Evolutionary conservation across 1,139 yeast species (phyloP), one percentile per base, ranked within the genome.

Genomic region (Saccharomycopsis hybrid): DNA sequence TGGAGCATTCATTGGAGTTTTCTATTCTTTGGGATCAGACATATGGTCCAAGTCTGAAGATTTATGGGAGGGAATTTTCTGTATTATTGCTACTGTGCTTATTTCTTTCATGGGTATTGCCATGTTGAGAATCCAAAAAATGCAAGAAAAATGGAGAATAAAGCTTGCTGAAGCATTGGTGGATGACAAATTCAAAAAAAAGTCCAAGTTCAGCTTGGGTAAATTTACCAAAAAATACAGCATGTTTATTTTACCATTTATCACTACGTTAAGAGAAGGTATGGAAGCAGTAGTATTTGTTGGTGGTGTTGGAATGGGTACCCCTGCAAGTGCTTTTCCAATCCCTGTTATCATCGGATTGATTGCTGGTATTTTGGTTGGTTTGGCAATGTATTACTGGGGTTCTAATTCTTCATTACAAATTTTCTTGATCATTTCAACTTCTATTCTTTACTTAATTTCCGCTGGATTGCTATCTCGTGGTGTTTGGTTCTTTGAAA

Each of bases 51-150:
- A 75, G 51, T 79, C 96, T 1, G 97, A 89, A 64, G 77, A 94
- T 60, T 65, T 88, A 44, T 89, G 97, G 97, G 97, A 89, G 69
- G 96, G 96, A 44, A 68, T 82, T 7, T 89, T 89, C 65, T 86
- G 94, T 59, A 72, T 89, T 54, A 68, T 88, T 55, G 89, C 96
- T 5, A 78, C 94, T 30, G 60, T 82, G 7, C 82, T 89, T 70
- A 89, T 89, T 62, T 83, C 96, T 3, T 70, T 85, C 48, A 88
- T 89, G 96, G 97, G 97, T 44, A 68, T 88, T 46, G 87, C 95
- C 9, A 77, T 89, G 73, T 72, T 89, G 57, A 73, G 96, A 58
- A 78, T 89, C 63, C 88, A 88, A 67, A 82, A 85, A 62, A 79
- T 88, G 88, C 87, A 86, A 67, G 80, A 79, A 55, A 88, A 88